phyloP scores from a whole-genome alignment of 1,139 yeast species.

The Candida sanyaensis region DNA sequence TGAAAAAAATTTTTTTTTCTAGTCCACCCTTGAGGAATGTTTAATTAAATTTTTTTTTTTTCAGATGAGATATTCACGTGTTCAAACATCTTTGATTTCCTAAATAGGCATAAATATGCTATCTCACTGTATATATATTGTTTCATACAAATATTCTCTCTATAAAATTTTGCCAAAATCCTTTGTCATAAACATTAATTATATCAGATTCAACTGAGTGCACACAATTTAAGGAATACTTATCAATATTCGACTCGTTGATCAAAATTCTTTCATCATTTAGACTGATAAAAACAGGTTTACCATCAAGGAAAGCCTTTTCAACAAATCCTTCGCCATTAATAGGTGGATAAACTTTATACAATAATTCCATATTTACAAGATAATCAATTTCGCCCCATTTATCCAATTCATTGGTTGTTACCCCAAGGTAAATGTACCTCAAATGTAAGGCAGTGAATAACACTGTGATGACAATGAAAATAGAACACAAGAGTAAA shows the following conservation, averaged over 20 bases:
- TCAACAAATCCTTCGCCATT: constrained; percentile 18
- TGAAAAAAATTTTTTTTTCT: neutral
- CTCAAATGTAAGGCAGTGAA: constrained; percentile 65
- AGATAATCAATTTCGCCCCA: constrained; percentile 77
- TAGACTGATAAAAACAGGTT: constrained; percentile 29
- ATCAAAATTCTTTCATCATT: constrained; percentile 23
- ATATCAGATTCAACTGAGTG: constrained; percentile 45
- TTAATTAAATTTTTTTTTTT: constrained; percentile 4
- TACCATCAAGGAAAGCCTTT: constrained; percentile 13
- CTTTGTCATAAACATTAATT: constrained; percentile 67
- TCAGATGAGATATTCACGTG: constrained; percentile 11
- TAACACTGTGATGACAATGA: constrained; percentile 53
- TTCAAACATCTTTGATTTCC: constrained; percentile 10
- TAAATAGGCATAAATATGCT: constrained; percentile 8
- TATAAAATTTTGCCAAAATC: constrained; percentile 52
- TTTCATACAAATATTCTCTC: constrained; percentile 18
- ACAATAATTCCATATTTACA: constrained; percentile 40
- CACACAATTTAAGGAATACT: constrained; percentile 27
- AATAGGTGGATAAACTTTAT: constrained; percentile 15
- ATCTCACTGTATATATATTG: neutral
- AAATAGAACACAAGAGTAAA: constrained; percentile 52
- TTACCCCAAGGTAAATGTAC: constrained; percentile 73
- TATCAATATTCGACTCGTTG: constrained; percentile 11
- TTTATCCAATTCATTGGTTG: constrained; percentile 87
- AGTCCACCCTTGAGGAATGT: neutral